Base-by-base conservation (phyloP, 306 rosid genomes). In the Coriaria nepalensis region DNA sequence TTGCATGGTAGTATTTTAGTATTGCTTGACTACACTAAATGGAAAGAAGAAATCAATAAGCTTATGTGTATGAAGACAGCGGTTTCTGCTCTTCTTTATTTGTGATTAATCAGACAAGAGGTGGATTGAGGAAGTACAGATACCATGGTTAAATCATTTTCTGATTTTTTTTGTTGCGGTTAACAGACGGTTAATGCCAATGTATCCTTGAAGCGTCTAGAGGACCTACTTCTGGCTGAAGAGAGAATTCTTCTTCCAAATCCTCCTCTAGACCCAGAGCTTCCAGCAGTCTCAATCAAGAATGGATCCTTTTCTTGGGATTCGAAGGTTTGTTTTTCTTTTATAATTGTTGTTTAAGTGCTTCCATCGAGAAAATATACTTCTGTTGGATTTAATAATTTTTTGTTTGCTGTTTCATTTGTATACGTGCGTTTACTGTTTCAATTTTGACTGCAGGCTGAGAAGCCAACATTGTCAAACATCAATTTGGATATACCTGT, bases 301-400 rank as follows among this genome's bases (percentile, higher is more conserved):
- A 81, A 88, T 52, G 96, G 96, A 62, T 37, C 54, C 70, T 88
- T 88, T 62, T 81, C 96, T 48, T 88, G 96, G 96, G 93, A 88
- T 70, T 55, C 75, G 6, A 74, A 83, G 96, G 96, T 88, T 57
- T 12, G 11, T 33, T 35, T 45, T 14, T 55, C 20, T 20, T 47
- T 48, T 29, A 14, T 0, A 6, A 29, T n/a, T n/a, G n/a, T n/a
- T n/a, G n/a, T n/a, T n/a, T n/a, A n/a, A n/a, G n/a, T n/a, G n/a
- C n/a, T n/a, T n/a, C n/a, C n/a, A n/a, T n/a, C n/a, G n/a, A n/a
- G n/a, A n/a, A n/a, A n/a, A n/a, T n/a, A n/a, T n/a, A n/a, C n/a
- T n/a, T n/a, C n/a, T n/a, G n/a, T n/a, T n/a, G n/a, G n/a, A n/a
- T n/a, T n/a, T n/a, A n/a, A n/a, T n/a, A 10, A 33, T 35, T 13